Conservation (phyloP, 345 rosid species). For the Citrus inodora region DNA sequence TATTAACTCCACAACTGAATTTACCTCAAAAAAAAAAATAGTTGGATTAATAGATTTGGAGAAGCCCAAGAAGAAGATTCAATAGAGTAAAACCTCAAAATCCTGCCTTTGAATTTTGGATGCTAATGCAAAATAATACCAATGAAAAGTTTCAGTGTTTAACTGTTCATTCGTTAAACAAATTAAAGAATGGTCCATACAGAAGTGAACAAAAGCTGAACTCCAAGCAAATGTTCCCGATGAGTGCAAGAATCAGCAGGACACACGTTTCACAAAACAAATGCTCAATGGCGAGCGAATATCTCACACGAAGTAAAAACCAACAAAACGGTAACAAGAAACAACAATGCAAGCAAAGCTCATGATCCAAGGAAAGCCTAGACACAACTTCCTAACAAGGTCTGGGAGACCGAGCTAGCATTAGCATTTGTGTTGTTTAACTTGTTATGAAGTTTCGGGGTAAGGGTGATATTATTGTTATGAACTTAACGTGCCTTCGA, state of each 20-base stretch:
- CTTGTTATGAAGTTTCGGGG: too few species aligned
- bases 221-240: conserved; percentile 14
- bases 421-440: background rate
- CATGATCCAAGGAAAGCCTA: conserved; percentile 23
- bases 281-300: background rate
- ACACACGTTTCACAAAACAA: background rate
- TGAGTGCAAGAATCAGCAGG: background rate
- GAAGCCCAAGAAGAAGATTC: background rate
- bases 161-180: background rate
- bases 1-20: conserved; percentile 3
- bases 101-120: background rate
- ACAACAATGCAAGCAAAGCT: conserved; percentile 11
- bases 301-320: background rate
- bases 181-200: conserved; percentile 2
- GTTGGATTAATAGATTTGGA: background rate
- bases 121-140: background rate
- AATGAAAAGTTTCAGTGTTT: background rate
- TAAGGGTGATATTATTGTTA: too few species aligned
- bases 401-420: background rate
- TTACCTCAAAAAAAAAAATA: conserved; percentile 7
- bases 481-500: background rate
- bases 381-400: conserved; percentile 4
- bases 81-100: background rate
- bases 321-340: conserved; percentile 3
- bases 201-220: conserved; percentile 1